Evolutionary conservation across 2,329 filamentous ascomycete species (phyloP).

Genomic region (Aspergillus luchuensis): DNA sequence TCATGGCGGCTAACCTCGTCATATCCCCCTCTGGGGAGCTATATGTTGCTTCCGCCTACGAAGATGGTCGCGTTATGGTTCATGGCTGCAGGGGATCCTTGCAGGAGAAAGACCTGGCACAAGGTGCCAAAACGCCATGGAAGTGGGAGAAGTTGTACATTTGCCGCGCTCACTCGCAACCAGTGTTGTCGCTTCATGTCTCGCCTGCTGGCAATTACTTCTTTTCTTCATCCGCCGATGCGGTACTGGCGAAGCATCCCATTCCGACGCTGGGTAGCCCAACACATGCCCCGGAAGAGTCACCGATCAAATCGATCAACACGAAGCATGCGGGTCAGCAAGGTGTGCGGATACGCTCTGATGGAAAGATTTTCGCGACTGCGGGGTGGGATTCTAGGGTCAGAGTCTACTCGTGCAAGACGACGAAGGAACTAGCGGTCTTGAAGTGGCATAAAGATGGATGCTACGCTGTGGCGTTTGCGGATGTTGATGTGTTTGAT

Average conservation of each 20-base stretch:
- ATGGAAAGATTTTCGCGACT: slow-evolving; percentile 82
- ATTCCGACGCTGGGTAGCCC: slow-evolving; percentile 47
- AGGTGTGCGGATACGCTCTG: slow-evolving; percentile 71
- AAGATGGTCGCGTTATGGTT: slow-evolving; percentile 75
- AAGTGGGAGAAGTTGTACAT: slow-evolving; percentile 63
- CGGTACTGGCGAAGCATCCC: slow-evolving; percentile 73
- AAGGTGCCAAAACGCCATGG: slow-evolving; percentile 30
- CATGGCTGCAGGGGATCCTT: slow-evolving; percentile 54
- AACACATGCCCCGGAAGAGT: slow-evolving; percentile 20
- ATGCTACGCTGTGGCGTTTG: slow-evolving; percentile 80
- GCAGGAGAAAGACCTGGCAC: slow-evolving; percentile 36
- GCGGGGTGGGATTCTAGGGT: slow-evolving; percentile 88
- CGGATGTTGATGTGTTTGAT: slow-evolving; percentile 36
- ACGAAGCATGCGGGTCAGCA: slow-evolving; percentile 94
- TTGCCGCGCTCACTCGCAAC: slow-evolving; percentile 72
- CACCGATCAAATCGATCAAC: slow-evolving; percentile 64
- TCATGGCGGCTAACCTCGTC: slow-evolving; percentile 76
- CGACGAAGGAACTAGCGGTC: slow-evolving; percentile 83
- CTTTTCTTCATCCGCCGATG: slow-evolving; percentile 80
- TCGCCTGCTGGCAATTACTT: slow-evolving; percentile 58
- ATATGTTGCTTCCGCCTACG: slow-evolving; percentile 75
- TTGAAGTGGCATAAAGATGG: slow-evolving; percentile 92
- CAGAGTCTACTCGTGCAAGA: slow-evolving; percentile 77
- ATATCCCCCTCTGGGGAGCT: slow-evolving; percentile 52
- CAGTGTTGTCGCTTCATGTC: slow-evolving; percentile 73